Conservation (phyloP, 768 basidiomycete species). For the Boletus sensibilis region DNA sequence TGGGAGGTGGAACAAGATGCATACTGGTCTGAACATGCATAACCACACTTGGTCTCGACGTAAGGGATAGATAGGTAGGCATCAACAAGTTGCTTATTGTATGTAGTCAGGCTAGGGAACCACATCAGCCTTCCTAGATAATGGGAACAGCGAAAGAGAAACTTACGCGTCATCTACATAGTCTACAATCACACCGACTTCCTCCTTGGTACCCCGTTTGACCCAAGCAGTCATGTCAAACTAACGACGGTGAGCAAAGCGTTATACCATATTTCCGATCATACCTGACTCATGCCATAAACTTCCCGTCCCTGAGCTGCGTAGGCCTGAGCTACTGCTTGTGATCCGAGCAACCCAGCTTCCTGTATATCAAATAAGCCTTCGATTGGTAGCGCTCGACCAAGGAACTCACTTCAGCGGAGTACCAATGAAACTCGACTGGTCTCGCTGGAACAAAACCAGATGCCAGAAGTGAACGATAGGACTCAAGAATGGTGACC, state of each 20-base stretch:
- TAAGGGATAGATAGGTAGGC: slow-evolving; percentile 83
- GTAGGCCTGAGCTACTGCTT: slow-evolving; percentile 82
- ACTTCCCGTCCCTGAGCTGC: slow-evolving; percentile 31
- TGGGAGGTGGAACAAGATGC: slow-evolving; percentile 25
- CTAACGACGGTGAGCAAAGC: slow-evolving; percentile 43
- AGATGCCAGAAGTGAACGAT: slow-evolving; percentile 40
- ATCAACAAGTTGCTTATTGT: slow-evolving; percentile 74
- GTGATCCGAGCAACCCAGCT: slow-evolving; percentile 83
- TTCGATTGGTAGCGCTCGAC: neutral
- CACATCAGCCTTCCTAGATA: slow-evolving; percentile 1
- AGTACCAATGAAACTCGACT: slow-evolving; percentile 52
- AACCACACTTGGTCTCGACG: slow-evolving; percentile 83
- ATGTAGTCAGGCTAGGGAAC: slow-evolving; percentile 63
- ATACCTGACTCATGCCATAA: slow-evolving; percentile 36
- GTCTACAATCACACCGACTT: slow-evolving; percentile 84
- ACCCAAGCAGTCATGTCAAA: slow-evolving; percentile 97
- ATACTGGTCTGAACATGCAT: slow-evolving; percentile 93
- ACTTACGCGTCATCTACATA: slow-evolving; percentile 64
- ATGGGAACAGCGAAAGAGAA: slow-evolving; percentile 24
- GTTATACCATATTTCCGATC: neutral
- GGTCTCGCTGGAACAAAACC: slow-evolving; percentile 43
- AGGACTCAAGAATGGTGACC: slow-evolving; percentile 45
- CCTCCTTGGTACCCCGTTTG: slow-evolving; percentile 72
- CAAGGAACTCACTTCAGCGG: slow-evolving; percentile 36
- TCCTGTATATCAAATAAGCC: slow-evolving; percentile 42